A percentile compares a stretch with the other conserved stretches of the same genome.
Evolutionary conservation across 78 protist genomes (phyloP).

Genomic region (Dictyostelium brefeldianum): DNA sequence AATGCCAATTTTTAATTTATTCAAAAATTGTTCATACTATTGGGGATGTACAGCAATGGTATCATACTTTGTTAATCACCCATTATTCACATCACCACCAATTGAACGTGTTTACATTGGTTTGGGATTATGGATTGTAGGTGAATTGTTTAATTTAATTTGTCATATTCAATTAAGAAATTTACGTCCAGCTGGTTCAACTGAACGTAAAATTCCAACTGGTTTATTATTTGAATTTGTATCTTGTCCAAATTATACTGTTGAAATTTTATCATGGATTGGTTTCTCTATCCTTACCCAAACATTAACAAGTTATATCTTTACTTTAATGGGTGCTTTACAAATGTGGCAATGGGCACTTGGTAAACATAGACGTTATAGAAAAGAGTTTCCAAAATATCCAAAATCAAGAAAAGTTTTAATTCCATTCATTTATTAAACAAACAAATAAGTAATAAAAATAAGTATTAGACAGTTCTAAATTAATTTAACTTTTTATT

Average conservation of each 20-base stretch:
- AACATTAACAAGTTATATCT: slow-evolving; percentile 69
- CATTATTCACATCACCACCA: slow-evolving; percentile 78
- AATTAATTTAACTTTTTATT: background rate
- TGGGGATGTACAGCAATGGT: slow-evolving; percentile 87
- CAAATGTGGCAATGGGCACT: slow-evolving; percentile 94
- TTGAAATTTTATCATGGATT: slow-evolving; percentile 89
- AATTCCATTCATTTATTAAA: slow-evolving; percentile 88
- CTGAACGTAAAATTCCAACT: slow-evolving; percentile 82
- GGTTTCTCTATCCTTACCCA: slow-evolving; percentile 87
- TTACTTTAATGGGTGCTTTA: slow-evolving; percentile 85
- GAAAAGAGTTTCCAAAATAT: slow-evolving; percentile 77
- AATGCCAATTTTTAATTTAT: slow-evolving; percentile 90
- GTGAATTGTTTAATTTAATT: slow-evolving; percentile 62
- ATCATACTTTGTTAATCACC: slow-evolving; percentile 83
- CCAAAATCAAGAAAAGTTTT: slow-evolving; percentile 84
- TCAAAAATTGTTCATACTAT: slow-evolving; percentile 91
- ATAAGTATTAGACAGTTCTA: background rate
- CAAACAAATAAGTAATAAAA: background rate
- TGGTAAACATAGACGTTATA: slow-evolving; percentile 85
- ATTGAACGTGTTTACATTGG: slow-evolving; percentile 24
- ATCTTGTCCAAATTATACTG: slow-evolving; percentile 93
- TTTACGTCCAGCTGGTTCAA: slow-evolving; percentile 86
- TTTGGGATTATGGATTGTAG: slow-evolving; percentile 11
- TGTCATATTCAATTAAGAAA: slow-evolving; percentile 86
- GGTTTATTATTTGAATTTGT: slow-evolving; percentile 82